Base-by-base conservation (phyloP, 169 alveolate species). In the Toxoplasma gondii region DNA sequence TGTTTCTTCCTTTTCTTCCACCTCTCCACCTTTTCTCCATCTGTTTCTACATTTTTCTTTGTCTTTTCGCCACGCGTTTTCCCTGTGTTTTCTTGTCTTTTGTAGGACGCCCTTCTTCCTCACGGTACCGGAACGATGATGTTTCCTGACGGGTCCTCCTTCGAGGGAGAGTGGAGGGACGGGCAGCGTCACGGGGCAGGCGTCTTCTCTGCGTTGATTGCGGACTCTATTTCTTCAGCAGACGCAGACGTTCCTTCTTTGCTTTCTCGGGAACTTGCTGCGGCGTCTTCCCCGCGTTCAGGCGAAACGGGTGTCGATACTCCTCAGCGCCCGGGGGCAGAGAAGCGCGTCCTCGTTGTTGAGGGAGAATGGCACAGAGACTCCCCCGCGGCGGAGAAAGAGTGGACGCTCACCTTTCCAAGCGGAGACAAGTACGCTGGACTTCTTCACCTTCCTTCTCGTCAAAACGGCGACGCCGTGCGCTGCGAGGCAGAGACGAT, bases 381-480 rank as follows among this genome's bases (percentile, higher is more conserved):
- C 88, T 38, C n/a, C 82, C 95, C 96, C 24, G 88, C 29, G 49
- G 80, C 64, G 2, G 74, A 91, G 31, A 88, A 82, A 10, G 96
- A 94, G 88, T 94, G 96, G 96, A 44, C 54, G 36, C 92, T 94
- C 39, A 67, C 94, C 29, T 94, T 94, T 29, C 96, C 96, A 9
- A 54, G 70, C 0, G 96, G 96, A 54, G 96, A 94, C 91, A 94
- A 94, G 67, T 94, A 94, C 86, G 41, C 80, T 41, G 96, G 96
- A 38, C 12, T 19, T 12, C 91, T 94, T 29, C 58, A 64, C 36
- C 53, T 92, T 31, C 94, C 94, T 10, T 7, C 86, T 5, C 44
- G 58, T 34, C 36, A 31, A 16, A 43, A 54, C 9, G 24, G 41
- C 9, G 43, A n/a, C 82, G 39, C 31, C 84, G 41, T 38, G 34